These are phyloP conservation scores for Odonthalia washingtoniensis DNA, from an alignment of 31 red algal species.

Conservation along the genomic window DNA sequence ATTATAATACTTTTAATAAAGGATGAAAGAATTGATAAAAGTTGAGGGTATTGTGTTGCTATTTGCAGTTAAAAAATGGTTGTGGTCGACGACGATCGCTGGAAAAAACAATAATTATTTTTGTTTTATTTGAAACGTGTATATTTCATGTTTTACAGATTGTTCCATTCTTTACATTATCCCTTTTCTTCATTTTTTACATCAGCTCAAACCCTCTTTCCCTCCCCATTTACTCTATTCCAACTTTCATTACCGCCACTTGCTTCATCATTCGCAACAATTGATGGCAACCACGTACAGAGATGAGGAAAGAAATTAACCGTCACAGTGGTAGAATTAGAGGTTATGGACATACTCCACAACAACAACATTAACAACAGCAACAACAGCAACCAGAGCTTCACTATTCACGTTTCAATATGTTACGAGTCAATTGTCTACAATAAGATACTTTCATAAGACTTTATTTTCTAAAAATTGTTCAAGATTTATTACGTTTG, in stretches of 20 bases:
- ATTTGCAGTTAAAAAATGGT: slow-evolving; percentile 72
- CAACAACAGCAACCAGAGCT: slow-evolving; percentile 43
- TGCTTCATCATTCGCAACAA: too few species aligned
- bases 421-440: slow-evolving; percentile 77
- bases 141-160: too few species aligned
- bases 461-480: slow-evolving; percentile 56
- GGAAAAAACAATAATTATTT: slow-evolving; percentile 21
- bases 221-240: too few species aligned
- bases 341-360: slow-evolving; percentile 87
- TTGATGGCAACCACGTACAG: too few species aligned
- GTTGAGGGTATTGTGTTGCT: slow-evolving; percentile 90
- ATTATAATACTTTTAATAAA: too few species aligned
- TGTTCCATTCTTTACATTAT: too few species aligned
- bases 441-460: slow-evolving; percentile 54
- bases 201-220: too few species aligned
- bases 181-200: too few species aligned
- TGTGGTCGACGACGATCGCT: slow-evolving; percentile 45
- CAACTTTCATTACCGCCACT: too few species aligned
- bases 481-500: slow-evolving; percentile 45
- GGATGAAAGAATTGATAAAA: too few species aligned
- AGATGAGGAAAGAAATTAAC: too few species aligned
- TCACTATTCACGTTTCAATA: slow-evolving; percentile 47
- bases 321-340: slow-evolving; percentile 85
- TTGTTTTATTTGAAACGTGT: slow-evolving; percentile 69
- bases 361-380: slow-evolving; percentile 54